Conservation (phyloP, 78 protist genomes). For the Mastigamoeba balamuthi region DNA sequence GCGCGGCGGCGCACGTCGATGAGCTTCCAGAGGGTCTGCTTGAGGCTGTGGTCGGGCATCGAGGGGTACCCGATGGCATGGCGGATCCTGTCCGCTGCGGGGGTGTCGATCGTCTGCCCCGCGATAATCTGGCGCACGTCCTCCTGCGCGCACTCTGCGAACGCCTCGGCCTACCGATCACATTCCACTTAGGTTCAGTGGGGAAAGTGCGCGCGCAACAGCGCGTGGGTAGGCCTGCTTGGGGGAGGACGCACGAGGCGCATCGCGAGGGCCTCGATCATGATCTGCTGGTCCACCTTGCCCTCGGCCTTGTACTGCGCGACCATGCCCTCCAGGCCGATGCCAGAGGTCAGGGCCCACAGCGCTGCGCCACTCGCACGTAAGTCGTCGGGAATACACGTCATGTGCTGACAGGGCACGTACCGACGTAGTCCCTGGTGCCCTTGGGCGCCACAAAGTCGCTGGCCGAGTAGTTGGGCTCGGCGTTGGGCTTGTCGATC, state of each 20-base stretch:
- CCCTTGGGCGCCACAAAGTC: constrained; percentile 90
- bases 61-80: constrained; percentile 98
- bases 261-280: constrained; percentile 91
- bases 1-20: constrained; percentile 3
- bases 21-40: constrained; percentile 76
- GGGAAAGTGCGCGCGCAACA: too few species aligned
- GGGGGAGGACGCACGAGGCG: constrained; percentile 13
- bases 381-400: not conserved
- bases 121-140: constrained; percentile 61
- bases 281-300: constrained; percentile 84
- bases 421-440: constrained; percentile 83
- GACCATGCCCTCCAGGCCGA: constrained; percentile 76
- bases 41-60: constrained; percentile 98
- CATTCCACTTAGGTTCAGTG: not conserved
- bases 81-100: constrained; percentile 79
- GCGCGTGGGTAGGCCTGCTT: not conserved
- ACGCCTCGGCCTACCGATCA: constrained; percentile 85
- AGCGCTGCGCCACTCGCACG: not conserved
- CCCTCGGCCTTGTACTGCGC: constrained; percentile 39
- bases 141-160: constrained; percentile 87
- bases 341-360: constrained; percentile 78
- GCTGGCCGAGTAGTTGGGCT: constrained; percentile 65
- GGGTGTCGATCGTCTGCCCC: constrained; percentile 85
- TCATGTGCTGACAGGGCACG: not conserved
- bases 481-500: constrained; percentile 74